Conservation (phyloP, 2,329 filamentous ascomycete genomes). For the Emergomyces orientalis region DNA sequence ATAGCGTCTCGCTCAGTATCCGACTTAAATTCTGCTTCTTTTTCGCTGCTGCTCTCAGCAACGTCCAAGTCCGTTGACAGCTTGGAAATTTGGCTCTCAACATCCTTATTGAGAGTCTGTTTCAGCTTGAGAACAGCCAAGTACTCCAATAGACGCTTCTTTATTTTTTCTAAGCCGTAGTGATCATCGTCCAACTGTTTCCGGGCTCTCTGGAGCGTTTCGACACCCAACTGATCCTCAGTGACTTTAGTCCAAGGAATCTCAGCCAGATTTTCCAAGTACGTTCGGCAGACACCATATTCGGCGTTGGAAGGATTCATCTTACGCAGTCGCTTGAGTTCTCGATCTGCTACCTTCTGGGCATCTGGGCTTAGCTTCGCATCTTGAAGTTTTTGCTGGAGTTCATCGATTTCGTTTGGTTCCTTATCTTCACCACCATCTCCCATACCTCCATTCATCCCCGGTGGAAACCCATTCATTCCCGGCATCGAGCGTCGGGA, state of each 20-base stretch:
- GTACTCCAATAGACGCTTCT: conserved; percentile 92
- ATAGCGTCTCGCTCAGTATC: conserved; percentile 38
- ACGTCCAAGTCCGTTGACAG: conserved; percentile 39
- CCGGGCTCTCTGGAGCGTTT: conserved; percentile 68
- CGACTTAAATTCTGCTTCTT: conserved; percentile 41
- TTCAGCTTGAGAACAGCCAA: conserved; percentile 92
- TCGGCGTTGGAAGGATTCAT: conserved; percentile 96
- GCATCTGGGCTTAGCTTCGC: conserved; percentile 77
- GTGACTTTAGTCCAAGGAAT: conserved; percentile 85
- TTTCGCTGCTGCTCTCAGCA: conserved; percentile 48
- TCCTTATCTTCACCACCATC: conserved; percentile 64
- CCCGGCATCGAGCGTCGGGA: conserved; percentile 37
- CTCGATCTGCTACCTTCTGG: conserved; percentile 79
- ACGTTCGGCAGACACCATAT: conserved; percentile 86
- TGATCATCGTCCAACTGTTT: conserved; percentile 93
- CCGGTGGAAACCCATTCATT: conserved; percentile 27
- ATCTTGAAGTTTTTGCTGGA: conserved; percentile 76
- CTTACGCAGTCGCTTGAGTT: conserved; percentile 78
- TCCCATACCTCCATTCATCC: conserved; percentile 37
- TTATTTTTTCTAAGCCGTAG: conserved; percentile 92
- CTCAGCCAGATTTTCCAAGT: conserved; percentile 85
- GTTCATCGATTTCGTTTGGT: conserved; percentile 77
- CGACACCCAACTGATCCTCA: conserved; percentile 72
- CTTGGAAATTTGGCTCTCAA: conserved; percentile 63
- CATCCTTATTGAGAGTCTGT: conserved; percentile 74